Base-by-base conservation (phyloP, 345 rosid genomes). In the Citrus unshiu region DNA sequence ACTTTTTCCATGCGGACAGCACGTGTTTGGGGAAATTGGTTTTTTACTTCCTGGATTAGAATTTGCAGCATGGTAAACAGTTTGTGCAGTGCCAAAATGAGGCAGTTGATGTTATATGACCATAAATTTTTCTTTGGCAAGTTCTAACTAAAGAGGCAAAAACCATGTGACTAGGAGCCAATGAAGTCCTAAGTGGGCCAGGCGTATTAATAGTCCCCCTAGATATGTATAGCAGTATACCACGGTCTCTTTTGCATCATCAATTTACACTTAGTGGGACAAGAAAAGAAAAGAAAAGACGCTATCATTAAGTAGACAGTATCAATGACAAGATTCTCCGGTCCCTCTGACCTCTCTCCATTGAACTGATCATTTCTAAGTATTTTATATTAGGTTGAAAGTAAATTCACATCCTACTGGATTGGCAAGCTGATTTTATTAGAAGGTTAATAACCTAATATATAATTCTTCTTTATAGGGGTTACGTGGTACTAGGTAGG, bases 151-250 rank as follows among this genome's bases (percentile, higher is more conserved):
- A 21, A 30, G 43, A 51, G 40, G 71, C 62, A 49, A 22, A 51
- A 30, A 27, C 62, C 78, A 61, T 67, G 78, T 79, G 83, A 79
- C 56, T 56, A 8, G 72, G 66, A 51, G 78, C 74, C 71, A 39
- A 29, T 25, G 30, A 61, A 59, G 66, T 19, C 68, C 78, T 49
- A 3, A 7, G 73, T 72, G 83, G 78, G 69, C 77, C 78, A 37
- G 35, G 27, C 9, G 29, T 71, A 30, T 79, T 76, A 62, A 79
- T 79, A 72, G 60, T 30, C 61, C 67, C 12, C 16, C 9, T 67
- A 13, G 39, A 14, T 58, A 21, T 32, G 54, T 60, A 16, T 40
- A 49, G 68, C 73, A 18, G 61, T 39, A 16, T 40, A 49, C 62
- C 73, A 18, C 22, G 13, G 13, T 40, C 57, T 58, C 39, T 24